phyloP scores from a whole-genome alignment of 2,329 filamentous ascomycete genomes.

The Talaromyces funiculosus region DNA sequence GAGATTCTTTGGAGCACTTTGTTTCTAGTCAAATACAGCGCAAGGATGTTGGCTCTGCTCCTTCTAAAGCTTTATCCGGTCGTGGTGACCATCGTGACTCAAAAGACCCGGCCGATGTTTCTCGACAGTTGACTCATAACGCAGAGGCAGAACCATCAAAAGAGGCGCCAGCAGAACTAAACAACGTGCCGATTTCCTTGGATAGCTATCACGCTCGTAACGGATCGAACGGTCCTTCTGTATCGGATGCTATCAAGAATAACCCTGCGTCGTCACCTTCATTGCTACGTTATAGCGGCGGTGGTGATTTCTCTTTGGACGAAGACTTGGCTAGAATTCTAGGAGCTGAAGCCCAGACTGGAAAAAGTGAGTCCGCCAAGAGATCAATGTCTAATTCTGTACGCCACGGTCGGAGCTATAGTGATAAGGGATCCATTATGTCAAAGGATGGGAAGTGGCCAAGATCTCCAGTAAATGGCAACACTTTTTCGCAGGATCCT shows the following conservation, averaged over 20 bases:
- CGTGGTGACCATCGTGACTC: conserved; percentile 5
- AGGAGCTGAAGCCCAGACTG: conserved; percentile 60
- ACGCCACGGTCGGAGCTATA: conserved; percentile 84
- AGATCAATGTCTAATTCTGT: conserved; percentile 89
- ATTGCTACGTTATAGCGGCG: conserved; percentile 66
- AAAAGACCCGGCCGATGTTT: conserved; percentile 6
- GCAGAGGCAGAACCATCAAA: conserved; percentile 40
- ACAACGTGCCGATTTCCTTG: conserved; percentile 11
- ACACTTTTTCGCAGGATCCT: conserved; percentile 37
- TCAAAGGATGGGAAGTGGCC: conserved; percentile 64
- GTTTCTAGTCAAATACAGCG: conserved; percentile 51
- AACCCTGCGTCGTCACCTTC: conserved; percentile 57
- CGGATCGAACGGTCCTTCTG: conserved; percentile 44
- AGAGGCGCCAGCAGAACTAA: conserved; percentile 25
- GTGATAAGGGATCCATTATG: conserved; percentile 56
- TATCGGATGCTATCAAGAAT: conserved; percentile 30
- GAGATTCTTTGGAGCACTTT: conserved; percentile 54
- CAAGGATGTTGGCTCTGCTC: conserved; percentile 54
- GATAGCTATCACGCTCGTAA: conserved; percentile 33
- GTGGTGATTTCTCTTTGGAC: conserved; percentile 87
- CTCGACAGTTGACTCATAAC: not conserved
- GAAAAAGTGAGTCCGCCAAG: conserved; percentile 67
- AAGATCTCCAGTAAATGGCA: conserved; percentile 56
- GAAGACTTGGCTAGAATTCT: conserved; percentile 91
- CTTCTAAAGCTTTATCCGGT: not conserved